Evolutionary conservation across 176 grass and related monocot genomes (phyloP), one percentile per base, ranked within the genome.

Genomic region (Oryza coarctata): DNA sequence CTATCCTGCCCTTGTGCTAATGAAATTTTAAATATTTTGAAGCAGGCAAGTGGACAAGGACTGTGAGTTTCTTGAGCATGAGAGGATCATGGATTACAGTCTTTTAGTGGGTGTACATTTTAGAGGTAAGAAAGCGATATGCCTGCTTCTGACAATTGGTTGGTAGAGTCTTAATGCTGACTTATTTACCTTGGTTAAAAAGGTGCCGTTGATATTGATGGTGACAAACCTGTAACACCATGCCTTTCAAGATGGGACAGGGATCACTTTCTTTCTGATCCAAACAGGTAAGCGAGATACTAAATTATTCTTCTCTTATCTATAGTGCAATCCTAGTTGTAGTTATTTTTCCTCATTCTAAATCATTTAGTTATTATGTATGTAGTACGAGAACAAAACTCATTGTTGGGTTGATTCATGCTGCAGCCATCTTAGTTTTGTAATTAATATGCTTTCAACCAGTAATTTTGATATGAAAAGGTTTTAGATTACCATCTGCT

Each of bases 41-140:
- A 79, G 72, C 83, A 97, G 94, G 84, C 94, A 97, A 89, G 94
- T 93, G 10, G 88, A 97, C 61, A 93, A 80, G 71, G 94, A 97
- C 70, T 91, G 88, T 32, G 91, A 94, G 18, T 97, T 97, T 91
- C 91, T 97, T 31, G 94, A 91, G 84, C 86, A 89, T 73, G 94
- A 97, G 85, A 93, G 83, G 73, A 94, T 97, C 73, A 97, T 97
- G 94, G 91, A 97, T 89, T 97, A 97, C 81, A 97, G 94, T 78
- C 89, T 97, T 70, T 87, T 97, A 85, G 91, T 97, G 55, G 94
- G 91, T 33, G 84, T 97, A 84, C 94, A 97, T 91, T 97, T 97
- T 81, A 94, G 89, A 87, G 94, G 88, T 76, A 81, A 83, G 27
- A 68, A 71, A 74, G 84, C 43, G 29, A 80, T 33, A 80, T 50